A percentile compares a stretch with the other conserved stretches of the same genome.
phyloP scores from a whole-genome alignment of 2,329 filamentous ascomycete species.

The Pseudogymnoascus sp. region DNA sequence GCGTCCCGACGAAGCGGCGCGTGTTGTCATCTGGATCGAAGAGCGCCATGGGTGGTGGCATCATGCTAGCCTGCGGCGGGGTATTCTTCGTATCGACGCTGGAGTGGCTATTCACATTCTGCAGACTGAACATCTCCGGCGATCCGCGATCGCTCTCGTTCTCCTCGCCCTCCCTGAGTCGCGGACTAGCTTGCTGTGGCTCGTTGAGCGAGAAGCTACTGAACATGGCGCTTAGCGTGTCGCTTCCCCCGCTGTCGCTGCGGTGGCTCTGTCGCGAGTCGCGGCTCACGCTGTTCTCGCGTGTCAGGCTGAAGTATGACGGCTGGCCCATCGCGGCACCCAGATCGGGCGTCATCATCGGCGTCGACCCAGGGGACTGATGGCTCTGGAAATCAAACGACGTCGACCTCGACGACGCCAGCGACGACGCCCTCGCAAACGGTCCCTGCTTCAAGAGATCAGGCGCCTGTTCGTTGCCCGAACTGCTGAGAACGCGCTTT shows the following conservation, averaged over 20 bases:
- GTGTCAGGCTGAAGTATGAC: conserved; percentile 80
- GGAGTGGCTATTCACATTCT: conserved; percentile 36
- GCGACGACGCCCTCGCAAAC: conserved; percentile 76
- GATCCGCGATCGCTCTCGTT: conserved; percentile 60
- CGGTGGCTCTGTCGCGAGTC: conserved; percentile 71
- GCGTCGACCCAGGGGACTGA: conserved; percentile 75
- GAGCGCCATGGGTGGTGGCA: conserved; percentile 86
- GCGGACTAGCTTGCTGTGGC: conserved; percentile 26
- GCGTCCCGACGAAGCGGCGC: conserved; percentile 89
- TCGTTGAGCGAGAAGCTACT: conserved; percentile 69
- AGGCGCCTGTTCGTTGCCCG: conserved; percentile 73
- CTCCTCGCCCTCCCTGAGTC: conserved; percentile 59
- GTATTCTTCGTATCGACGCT: conserved; percentile 46
- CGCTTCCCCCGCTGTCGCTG: conserved; percentile 88
- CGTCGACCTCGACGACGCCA: conserved; percentile 83
- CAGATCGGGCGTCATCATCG: conserved; percentile 75
- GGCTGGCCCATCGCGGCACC: conserved; percentile 64
- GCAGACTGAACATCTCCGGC: conserved; percentile 65
- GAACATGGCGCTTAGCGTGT: conserved; percentile 75
- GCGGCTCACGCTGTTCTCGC: conserved; percentile 46
- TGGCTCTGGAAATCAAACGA: conserved; percentile 82
- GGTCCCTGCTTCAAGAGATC: conserved; percentile 89
- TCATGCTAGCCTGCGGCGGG: conserved; percentile 59
- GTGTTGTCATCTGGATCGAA: conserved; percentile 94
- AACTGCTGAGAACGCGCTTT: conserved; percentile 78